Conservation (phyloP, 2,329 filamentous ascomycete genomes). For the Sphaerulina populicola region DNA sequence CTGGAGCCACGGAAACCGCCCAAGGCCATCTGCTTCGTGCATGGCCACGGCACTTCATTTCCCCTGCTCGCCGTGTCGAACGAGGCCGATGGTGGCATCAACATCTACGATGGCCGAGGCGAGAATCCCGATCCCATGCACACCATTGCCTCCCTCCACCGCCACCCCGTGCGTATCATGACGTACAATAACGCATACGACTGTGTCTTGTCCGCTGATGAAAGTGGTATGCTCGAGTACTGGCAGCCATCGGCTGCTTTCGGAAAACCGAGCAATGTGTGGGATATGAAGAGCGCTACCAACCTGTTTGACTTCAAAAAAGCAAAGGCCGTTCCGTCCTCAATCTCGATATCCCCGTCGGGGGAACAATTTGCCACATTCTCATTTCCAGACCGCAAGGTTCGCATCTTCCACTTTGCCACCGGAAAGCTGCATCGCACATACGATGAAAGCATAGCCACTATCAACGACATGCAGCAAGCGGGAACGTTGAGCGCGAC, state of each 20-base stretch:
- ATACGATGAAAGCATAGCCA: constrained; percentile 88
- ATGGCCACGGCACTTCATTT: constrained; percentile 75
- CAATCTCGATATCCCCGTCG: constrained; percentile 75
- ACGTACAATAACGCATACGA: constrained; percentile 81
- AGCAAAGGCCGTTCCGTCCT: constrained; percentile 71
- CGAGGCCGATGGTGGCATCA: constrained; percentile 61
- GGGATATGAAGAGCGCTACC: constrained; percentile 85
- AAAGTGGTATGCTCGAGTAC: constrained; percentile 91
- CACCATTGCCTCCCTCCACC: constrained; percentile 69
- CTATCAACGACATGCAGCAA: constrained; percentile 90
- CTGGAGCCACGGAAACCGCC: constrained; percentile 67
- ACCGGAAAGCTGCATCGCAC: constrained; percentile 81
- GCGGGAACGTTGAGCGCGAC: constrained; percentile 67
- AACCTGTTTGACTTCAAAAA: constrained; percentile 97
- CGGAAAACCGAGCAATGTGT: constrained; percentile 87
- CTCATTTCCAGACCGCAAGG: constrained; percentile 86
- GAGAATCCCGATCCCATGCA: constrained; percentile 70
- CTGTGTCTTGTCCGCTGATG: constrained; percentile 83
- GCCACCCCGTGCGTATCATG: constrained; percentile 72
- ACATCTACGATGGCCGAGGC: constrained; percentile 82
- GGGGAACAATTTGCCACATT: constrained; percentile 80
- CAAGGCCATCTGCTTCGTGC: constrained; percentile 82
- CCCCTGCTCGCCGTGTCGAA: constrained; percentile 79
- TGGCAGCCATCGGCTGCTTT: constrained; percentile 75
- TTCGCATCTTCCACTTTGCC: constrained; percentile 87